Evolutionary conservation across 2,329 filamentous ascomycete species (phyloP).

Genomic region (Graphilbum fragrans): DNA sequence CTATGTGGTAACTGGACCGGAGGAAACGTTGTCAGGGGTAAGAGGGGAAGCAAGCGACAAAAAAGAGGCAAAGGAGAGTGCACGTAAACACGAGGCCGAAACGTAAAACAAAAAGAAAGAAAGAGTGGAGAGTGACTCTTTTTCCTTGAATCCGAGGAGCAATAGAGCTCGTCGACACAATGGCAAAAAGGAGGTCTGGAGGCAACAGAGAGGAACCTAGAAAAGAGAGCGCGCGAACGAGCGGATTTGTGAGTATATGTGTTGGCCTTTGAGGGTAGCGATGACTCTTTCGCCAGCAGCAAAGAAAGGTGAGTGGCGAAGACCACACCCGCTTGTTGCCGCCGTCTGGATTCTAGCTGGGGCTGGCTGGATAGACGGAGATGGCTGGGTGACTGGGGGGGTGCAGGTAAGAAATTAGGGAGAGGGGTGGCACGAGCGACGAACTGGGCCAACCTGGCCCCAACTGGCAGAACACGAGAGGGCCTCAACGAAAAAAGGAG

Average conservation of each 20-base stretch:
- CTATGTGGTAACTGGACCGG: too few species aligned
- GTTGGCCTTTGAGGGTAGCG: slow-evolving; percentile 10
- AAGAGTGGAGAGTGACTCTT: slow-evolving; percentile 8
- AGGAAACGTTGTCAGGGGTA: too few species aligned
- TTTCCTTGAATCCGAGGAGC: background rate
- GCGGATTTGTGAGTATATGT: slow-evolving; percentile 11
- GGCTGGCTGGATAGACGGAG: background rate
- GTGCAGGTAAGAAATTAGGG: slow-evolving; percentile 1
- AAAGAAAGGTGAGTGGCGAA: slow-evolving; percentile 7
- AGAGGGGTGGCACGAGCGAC: slow-evolving; percentile 4
- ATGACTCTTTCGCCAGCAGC: slow-evolving; percentile 10
- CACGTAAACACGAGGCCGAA: background rate
- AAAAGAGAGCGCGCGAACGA: slow-evolving; percentile 5
- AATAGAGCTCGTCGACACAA: background rate
- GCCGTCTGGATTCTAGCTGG: slow-evolving; percentile 6
- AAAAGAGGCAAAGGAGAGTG: background rate
- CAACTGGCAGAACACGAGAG: slow-evolving; percentile 15
- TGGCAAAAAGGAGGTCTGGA: background rate
- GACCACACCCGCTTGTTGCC: slow-evolving; percentile 9
- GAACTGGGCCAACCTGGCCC: slow-evolving; percentile 18
- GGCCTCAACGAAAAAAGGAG: background rate
- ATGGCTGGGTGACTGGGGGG: slow-evolving; percentile 7
- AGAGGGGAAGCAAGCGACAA: background rate
- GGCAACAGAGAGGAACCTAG: slow-evolving; percentile 5
- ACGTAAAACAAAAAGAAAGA: background rate